Conservation (phyloP, 768 basidiomycete genomes). For the Agaricus subrufescens region DNA sequence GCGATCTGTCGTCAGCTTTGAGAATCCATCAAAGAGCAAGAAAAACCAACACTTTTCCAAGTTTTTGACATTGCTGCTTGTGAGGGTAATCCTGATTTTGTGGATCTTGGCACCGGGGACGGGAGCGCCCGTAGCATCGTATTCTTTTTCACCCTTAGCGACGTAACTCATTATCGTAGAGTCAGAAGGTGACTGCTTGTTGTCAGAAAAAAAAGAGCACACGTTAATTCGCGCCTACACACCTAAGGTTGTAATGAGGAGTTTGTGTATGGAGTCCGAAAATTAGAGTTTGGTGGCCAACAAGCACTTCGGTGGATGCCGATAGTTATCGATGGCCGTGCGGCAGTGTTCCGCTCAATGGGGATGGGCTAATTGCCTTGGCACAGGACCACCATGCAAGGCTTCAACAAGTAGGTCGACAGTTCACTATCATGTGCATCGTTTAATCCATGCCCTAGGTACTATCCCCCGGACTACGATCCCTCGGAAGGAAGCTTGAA, state of each 20-base stretch:
- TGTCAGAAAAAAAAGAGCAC: slow-evolving; percentile 9
- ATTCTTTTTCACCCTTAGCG: slow-evolving; percentile 98
- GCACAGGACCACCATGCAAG: slow-evolving; percentile 29
- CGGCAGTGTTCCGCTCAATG: background rate
- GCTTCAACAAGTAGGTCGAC: slow-evolving; percentile 40
- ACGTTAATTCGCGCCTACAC: slow-evolving; percentile 16
- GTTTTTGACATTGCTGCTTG: slow-evolving; percentile 96
- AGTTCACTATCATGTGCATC: background rate
- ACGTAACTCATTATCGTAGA: slow-evolving; percentile 90
- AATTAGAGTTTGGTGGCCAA: slow-evolving; percentile 31
- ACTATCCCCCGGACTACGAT: slow-evolving; percentile 49
- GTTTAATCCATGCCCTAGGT: slow-evolving; percentile 22
- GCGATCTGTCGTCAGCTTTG: background rate
- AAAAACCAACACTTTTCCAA: slow-evolving; percentile 84
- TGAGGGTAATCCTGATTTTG: slow-evolving; percentile 99
- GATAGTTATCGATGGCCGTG: slow-evolving; percentile 1
- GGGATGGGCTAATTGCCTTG: background rate
- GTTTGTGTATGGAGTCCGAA: slow-evolving; percentile 37
- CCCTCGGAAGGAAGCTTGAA: slow-evolving; percentile 66
- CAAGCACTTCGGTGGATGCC: background rate
- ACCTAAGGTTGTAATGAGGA: slow-evolving; percentile 35
- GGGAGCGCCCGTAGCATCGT: slow-evolving; percentile 86
- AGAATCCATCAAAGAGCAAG: background rate
- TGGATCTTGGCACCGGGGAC: slow-evolving; percentile 90
- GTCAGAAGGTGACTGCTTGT: slow-evolving; percentile 74